Evolutionary conservation across 768 basidiomycete species (phyloP).

Genomic region (Mycena indigotica): DNA sequence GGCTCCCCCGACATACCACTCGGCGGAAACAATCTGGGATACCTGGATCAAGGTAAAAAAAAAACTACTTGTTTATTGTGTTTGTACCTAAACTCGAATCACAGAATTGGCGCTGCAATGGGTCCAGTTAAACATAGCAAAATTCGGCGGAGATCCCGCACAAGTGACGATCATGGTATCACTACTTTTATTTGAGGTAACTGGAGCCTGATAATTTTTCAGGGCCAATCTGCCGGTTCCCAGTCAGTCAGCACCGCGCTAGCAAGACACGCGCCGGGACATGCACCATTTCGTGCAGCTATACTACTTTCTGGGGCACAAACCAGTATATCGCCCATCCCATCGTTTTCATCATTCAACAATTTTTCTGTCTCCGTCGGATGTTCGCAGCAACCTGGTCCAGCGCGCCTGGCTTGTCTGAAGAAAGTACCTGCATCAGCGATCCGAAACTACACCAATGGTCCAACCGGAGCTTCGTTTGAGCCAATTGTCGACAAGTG

Average conservation of each 20-base stretch:
- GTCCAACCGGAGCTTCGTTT: conserved; percentile 10
- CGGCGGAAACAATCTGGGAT: conserved; percentile 15
- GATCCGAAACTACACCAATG: conserved; percentile 23
- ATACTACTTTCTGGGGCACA: conserved; percentile 17
- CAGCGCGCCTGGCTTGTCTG: conserved; percentile 26
- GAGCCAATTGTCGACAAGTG: conserved; percentile 16
- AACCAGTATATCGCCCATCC: not conserved
- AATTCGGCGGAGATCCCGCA: conserved; percentile 46
- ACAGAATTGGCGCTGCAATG: conserved; percentile 28
- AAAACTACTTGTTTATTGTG: not conserved
- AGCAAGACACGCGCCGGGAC: not conserved
- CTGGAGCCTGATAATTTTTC: not conserved
- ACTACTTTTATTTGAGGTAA: not conserved
- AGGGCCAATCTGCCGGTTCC: conserved; percentile 18
- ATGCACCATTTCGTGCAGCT: conserved; percentile 16
- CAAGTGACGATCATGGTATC: conserved; percentile 34
- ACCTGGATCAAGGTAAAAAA: conserved; percentile 33
- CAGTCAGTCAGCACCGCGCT: conserved; percentile 3
- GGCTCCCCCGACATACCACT: conserved; percentile 15
- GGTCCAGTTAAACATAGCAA: conserved; percentile 48
- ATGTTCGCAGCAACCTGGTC: conserved; percentile 24
- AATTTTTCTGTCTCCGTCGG: conserved; percentile 15
- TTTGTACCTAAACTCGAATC: not conserved
- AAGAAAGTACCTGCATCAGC: conserved; percentile 21
- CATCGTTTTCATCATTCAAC: conserved; percentile 15